Evolutionary conservation across 1,284 basidiomycete species (phyloP), one percentile per base, ranked within the genome.

Genomic region (Moniliella sp.): DNA sequence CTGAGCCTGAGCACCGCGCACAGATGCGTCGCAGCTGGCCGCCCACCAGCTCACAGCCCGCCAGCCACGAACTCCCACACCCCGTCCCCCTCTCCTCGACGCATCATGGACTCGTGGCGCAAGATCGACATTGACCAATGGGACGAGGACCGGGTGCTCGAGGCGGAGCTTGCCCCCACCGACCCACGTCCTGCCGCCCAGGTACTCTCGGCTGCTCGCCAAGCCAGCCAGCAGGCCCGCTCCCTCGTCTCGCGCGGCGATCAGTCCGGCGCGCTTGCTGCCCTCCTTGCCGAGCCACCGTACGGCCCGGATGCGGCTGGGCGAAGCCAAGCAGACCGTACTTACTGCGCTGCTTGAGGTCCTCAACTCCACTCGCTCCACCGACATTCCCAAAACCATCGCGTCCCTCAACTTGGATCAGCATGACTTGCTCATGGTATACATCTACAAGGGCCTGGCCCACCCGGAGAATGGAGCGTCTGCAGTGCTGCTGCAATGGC

Each of bases 381-480:
- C 79, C 5, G 88, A 94, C 43, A 86, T 99, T 37, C 66, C 77
- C 1, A 64, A 64, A 16, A 73, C 79, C 27, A 67, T 94, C 55
- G 77, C 76, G 56, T 61, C 69, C 1, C 69, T 94, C 25, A 70
- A 73, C 4, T 70, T 73, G 39, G 75, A 81, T 28, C 69, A 78
- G 42, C 82, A 91, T 50, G 88, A 93, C 54, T 79, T 75, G 19
- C 67, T 94, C 36, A 97, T 94, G 88, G 93, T 91, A 61, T 97
- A 91, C 58, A 66, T 97, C 15, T 97, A 97, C 73, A 97, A 97
- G 65, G 84, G 77, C 18, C 83, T 82, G 79, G 78, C 68, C 4
- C 69, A 74, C 66, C 74, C 76, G 8, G 79, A 51, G 28, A 32
- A 48, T 72, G 28, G 78, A 73, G 28, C 40, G 36, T 71, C 50